These are phyloP conservation scores for Dactylellina sp. DNA, from an alignment of 2,329 filamentous ascomycete genomes.

Conservation along the genomic window DNA sequence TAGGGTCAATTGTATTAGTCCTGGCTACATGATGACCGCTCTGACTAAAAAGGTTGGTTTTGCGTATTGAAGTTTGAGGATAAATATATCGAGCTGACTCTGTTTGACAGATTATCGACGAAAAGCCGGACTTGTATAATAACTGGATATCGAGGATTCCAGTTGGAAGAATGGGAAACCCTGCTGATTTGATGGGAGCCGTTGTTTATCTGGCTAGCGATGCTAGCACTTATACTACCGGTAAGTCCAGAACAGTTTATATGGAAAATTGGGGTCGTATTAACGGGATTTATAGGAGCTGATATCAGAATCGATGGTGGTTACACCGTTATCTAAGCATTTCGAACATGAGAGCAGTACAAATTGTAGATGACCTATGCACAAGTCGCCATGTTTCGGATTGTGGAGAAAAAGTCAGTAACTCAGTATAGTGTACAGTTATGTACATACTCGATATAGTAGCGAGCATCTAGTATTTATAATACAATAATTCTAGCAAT, in stretches of 20 bases:
- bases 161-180: conserved; percentile 90
- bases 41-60: conserved; percentile 66
- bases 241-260: conserved; percentile 64
- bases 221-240: conserved; percentile 78
- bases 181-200: conserved; percentile 91
- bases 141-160: conserved; percentile 95
- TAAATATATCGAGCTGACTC: neutral
- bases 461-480: conserved; percentile 21
- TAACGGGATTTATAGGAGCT: conserved; percentile 67
- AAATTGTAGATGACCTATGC: neutral
- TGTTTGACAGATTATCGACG: conserved; percentile 76
- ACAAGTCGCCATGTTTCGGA: neutral
- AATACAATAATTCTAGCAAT: conserved; percentile 25
- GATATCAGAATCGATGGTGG: conserved; percentile 86
- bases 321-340: conserved; percentile 76
- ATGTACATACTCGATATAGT: conserved; percentile 42
- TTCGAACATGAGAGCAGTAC: neutral
- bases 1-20: conserved; percentile 93
- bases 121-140: conserved; percentile 87
- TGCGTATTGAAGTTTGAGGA: neutral
- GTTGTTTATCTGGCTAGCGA: conserved; percentile 88
- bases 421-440: conserved; percentile 21
- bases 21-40: conserved; percentile 95
- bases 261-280: neutral
- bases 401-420: conserved; percentile 8